Conservation (phyloP, 805 yeast genomes). For the Nakazawaea wickerhamii region DNA sequence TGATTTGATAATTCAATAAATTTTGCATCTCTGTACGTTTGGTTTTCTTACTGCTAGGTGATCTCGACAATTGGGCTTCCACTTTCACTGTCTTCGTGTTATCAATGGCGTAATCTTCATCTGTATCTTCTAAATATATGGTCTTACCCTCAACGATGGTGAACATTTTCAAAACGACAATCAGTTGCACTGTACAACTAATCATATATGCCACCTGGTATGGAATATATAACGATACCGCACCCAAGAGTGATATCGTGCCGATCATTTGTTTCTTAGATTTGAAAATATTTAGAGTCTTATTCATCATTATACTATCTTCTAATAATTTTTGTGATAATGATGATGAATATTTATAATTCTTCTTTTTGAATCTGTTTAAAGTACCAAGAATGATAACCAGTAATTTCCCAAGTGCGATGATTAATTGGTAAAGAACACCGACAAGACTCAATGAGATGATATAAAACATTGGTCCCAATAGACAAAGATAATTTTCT, state of each 20-base stretch:
- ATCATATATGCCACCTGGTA: conserved; percentile 74
- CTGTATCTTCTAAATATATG: not conserved
- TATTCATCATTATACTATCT: not conserved
- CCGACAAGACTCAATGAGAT: conserved; percentile 40
- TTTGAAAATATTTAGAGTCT: conserved; percentile 14
- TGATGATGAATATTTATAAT: conserved; percentile 3
- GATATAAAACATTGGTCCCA: conserved; percentile 53
- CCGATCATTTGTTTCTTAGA: conserved; percentile 28
- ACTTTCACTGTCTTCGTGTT: conserved; percentile 5
- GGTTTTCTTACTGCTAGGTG: not conserved
- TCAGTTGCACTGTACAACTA: conserved; percentile 50
- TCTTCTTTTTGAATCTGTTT: not conserved
- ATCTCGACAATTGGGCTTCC: conserved; percentile 1
- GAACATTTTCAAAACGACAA: conserved; percentile 40
- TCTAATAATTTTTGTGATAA: not conserved
- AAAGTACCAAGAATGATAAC: not conserved
- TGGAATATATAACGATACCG: conserved; percentile 64
- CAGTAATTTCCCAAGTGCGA: conserved; percentile 14
- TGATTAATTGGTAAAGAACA: conserved; percentile 26
- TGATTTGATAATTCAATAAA: conserved; percentile 53
- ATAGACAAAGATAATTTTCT: conserved; percentile 46
- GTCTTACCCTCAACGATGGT: conserved; percentile 1
- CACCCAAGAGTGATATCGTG: conserved; percentile 31
- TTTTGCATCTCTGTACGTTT: conserved; percentile 18
- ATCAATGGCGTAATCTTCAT: not conserved